A percentile compares a stretch with the other conserved stretches of the same genome.
phyloP scores from a whole-genome alignment of 371 early-diverging fungal genomes.

The Mucor velutinosus region DNA sequence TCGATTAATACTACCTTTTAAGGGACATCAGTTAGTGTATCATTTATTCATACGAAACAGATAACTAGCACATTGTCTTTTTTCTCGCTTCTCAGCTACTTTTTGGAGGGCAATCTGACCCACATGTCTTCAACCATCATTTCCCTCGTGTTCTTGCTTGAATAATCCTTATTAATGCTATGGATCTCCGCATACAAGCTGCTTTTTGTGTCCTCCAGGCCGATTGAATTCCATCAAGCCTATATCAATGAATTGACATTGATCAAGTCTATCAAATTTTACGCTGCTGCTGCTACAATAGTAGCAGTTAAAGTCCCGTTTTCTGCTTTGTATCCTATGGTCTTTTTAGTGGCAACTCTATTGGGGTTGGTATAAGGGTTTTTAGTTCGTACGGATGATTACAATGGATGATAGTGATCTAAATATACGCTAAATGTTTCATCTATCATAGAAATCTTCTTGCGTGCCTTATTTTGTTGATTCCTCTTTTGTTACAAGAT shows the following conservation, averaged over 20 bases:
- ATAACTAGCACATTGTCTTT: constrained; percentile 75
- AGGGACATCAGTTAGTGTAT: constrained; percentile 94
- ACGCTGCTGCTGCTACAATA: not conserved
- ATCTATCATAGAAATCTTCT: not conserved
- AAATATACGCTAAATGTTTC: not conserved
- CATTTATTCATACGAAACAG: constrained; percentile 94
- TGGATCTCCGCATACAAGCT: not conserved
- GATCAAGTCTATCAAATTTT: not conserved
- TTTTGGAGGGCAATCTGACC: no score
- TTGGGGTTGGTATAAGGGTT: constrained; percentile 67
- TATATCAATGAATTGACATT: not conserved
- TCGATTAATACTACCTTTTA: constrained; percentile 91
- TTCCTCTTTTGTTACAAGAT: constrained; percentile 31
- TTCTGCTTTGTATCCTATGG: constrained; percentile 79
- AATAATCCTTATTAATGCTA: no score
- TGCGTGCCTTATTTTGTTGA: constrained; percentile 7
- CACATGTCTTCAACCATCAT: no score
- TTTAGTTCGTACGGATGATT: constrained; percentile 78
- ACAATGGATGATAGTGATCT: constrained; percentile 15
- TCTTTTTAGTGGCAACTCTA: constrained; percentile 93
- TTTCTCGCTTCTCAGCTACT: constrained; percentile 59
- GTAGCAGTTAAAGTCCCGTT: no score
- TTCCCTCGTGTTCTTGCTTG: no score
- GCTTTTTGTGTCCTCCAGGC: no score
- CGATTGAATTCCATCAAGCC: not conserved